Conservation (phyloP, 768 basidiomycete genomes). For the Mycena chlorophos region DNA sequence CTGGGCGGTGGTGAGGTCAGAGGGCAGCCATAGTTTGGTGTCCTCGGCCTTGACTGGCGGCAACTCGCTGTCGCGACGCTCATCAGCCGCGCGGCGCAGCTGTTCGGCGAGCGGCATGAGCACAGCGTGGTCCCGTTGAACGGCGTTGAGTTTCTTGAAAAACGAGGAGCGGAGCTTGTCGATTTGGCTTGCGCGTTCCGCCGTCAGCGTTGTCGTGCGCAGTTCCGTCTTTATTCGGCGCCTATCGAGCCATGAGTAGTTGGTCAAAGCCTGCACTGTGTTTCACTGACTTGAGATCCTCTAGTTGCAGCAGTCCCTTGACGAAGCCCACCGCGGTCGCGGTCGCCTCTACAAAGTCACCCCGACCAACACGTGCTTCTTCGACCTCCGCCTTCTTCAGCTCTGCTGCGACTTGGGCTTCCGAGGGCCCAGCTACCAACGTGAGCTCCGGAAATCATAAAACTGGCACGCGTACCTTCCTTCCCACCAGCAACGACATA, state of each 20-base stretch:
- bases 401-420: neutral
- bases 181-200: neutral
- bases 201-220: neutral
- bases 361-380: neutral
- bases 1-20: neutral
- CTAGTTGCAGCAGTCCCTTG: slow-evolving; percentile 1
- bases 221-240: slow-evolving; percentile 1
- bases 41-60: slow-evolving; percentile 10
- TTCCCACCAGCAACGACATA: neutral
- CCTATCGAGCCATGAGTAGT: neutral
- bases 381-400: neutral
- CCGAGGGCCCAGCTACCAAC: neutral
- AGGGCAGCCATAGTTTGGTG: slow-evolving; percentile 12
- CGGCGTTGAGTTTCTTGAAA: slow-evolving; percentile 4
- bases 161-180: slow-evolving; percentile 9
- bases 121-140: neutral
- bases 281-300: slow-evolving; percentile 1
- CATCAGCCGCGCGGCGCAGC: slow-evolving; percentile 6
- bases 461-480: neutral
- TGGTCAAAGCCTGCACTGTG: neutral
- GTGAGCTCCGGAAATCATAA: neutral
- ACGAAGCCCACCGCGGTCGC: neutral
- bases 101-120: slow-evolving; percentile 6
- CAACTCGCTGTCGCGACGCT: slow-evolving; percentile 1
- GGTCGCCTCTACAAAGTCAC: neutral